Base-by-base conservation (phyloP, 1,284 basidiomycete genomes). In the Trametes hirsuta region DNA sequence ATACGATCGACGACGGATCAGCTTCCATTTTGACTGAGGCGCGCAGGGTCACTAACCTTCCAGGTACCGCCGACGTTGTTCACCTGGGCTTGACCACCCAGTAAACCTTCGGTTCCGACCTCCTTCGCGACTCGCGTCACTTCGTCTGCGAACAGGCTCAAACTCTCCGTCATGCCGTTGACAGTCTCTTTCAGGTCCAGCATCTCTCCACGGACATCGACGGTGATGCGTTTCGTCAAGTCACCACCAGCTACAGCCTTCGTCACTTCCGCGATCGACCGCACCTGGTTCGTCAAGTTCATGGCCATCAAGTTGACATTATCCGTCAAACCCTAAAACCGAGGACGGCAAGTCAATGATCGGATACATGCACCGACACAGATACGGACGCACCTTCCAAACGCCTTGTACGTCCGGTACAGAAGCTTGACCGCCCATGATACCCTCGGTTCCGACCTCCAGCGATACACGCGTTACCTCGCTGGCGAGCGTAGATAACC, bases 51-150 rank as follows among this genome's bases (percentile, higher is more conserved):
- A 74, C 67, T 74, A 73, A 86, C 79, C 86, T 97, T 96, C 97
- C 97, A 98, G 1, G 94, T 97, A 52, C 97, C 97, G 64, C 94
- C 93, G 55, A 99, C 95, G 72, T 97, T 94, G 69, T 91, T 86
- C 41, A 95, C 93, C 52, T 85, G 82, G 6, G 93, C 94, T 71
- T 95, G 94, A 24, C 94, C 94, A 53, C 93, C 94, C 69, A 96
- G 81, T 60, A 86, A 79, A 58, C 95, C 95, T 72, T 97, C 94
- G 9, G 95, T 97, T 30, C 95, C 95, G 73, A 97, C 95, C 74
- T 96, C 94, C 65, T 85, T 86, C 40, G 91, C 92, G 24, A 96
- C 92, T 63, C 90, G 76, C 51, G 95, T 97, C 41, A 95, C 93
- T 74, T 94, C 90, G 68, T 91, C 90, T 1, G 94, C 93, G 75